Conservation (phyloP, 352 stramenopile genomes). For the Globisporangium iwayamae region DNA sequence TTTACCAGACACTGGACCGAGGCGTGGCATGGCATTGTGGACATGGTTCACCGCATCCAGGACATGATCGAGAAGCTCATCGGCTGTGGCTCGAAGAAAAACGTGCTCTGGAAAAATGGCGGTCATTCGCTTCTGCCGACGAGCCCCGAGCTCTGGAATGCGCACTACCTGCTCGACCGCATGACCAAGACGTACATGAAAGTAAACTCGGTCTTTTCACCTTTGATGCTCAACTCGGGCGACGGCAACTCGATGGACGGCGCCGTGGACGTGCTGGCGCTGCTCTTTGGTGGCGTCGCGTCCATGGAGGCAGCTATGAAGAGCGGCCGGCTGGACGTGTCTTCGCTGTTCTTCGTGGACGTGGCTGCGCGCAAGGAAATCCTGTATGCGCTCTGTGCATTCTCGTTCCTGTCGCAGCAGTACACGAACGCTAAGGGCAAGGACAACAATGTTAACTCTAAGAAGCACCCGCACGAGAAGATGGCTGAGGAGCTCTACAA, state of each 20-base stretch:
- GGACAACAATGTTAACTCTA: constrained; percentile 5
- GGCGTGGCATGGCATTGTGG: constrained; percentile 43
- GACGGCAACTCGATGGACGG: constrained; percentile 23
- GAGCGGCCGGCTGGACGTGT: constrained; percentile 68
- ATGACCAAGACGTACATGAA: constrained; percentile 64
- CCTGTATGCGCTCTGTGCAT: constrained; percentile 76
- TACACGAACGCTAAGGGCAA: constrained; percentile 27
- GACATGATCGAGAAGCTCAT: constrained; percentile 69
- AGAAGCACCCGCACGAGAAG: constrained; percentile 25
- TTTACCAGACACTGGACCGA: constrained; percentile 15
- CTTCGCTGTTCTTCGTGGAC: constrained; percentile 72
- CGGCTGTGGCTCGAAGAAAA: constrained; percentile 57
- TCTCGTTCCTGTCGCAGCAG: constrained; percentile 72
- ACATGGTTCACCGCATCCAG: constrained; percentile 74
- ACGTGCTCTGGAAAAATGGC: constrained; percentile 92
- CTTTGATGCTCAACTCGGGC: constrained; percentile 25
- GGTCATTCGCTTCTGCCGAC: constrained; percentile 79
- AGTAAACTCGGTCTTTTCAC: constrained; percentile 23
- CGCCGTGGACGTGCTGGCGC: constrained; percentile 63
- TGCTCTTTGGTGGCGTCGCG: constrained; percentile 65
- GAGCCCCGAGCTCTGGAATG: constrained; percentile 60
- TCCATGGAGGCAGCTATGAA: constrained; percentile 84
- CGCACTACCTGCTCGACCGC: constrained; percentile 61
- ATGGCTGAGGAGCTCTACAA: constrained; percentile 72
- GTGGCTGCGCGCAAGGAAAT: constrained; percentile 60